These are phyloP conservation scores for Apophysomyces variabilis DNA, from an alignment of 371 early-diverging fungal genomes.

Conservation along the genomic window DNA sequence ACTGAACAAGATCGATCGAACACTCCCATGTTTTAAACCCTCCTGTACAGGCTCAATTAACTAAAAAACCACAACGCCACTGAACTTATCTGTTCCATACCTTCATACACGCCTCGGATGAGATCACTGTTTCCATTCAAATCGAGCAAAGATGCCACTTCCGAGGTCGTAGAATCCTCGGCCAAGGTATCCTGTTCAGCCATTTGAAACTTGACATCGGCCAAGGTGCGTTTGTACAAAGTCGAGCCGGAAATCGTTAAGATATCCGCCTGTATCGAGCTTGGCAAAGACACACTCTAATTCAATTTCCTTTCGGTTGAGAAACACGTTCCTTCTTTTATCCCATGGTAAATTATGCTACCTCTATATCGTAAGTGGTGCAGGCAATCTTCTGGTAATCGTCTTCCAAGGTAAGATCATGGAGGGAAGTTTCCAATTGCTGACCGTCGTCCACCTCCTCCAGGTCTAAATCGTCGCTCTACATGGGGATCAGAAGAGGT, in stretches of 20 bases:
- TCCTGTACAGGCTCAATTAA: conserved; percentile 33
- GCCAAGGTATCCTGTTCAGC: conserved; percentile 72
- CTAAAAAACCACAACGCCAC: not conserved
- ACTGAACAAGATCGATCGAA: conserved; percentile 81
- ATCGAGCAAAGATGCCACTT: conserved; percentile 55
- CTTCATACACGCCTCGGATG: conserved; percentile 89
- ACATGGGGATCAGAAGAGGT: not conserved
- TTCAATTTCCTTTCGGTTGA: not conserved
- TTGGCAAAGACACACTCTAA: conserved; percentile 25
- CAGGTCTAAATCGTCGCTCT: conserved; percentile 62
- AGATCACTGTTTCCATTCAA: conserved; percentile 75
- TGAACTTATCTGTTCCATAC: conserved; percentile 21
- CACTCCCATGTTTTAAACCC: conserved; percentile 98
- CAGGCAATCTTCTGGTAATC: conserved; percentile 28
- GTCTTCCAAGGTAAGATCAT: conserved; percentile 47
- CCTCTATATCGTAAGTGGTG: conserved; percentile 43
- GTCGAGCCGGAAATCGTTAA: conserved; percentile 30
- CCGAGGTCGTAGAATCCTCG: conserved; percentile 32
- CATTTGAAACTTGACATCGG: conserved; percentile 85
- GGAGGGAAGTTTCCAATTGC: conserved; percentile 45
- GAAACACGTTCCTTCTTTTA: not conserved
- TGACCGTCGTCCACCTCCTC: conserved; percentile 52
- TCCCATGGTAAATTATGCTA: conserved; percentile 11
- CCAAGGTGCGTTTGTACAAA: conserved; percentile 68
- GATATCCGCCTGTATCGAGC: conserved; percentile 45